Conservation (phyloP, 2,329 filamentous ascomycete genomes). For the Lasiodiplodia sp. region DNA sequence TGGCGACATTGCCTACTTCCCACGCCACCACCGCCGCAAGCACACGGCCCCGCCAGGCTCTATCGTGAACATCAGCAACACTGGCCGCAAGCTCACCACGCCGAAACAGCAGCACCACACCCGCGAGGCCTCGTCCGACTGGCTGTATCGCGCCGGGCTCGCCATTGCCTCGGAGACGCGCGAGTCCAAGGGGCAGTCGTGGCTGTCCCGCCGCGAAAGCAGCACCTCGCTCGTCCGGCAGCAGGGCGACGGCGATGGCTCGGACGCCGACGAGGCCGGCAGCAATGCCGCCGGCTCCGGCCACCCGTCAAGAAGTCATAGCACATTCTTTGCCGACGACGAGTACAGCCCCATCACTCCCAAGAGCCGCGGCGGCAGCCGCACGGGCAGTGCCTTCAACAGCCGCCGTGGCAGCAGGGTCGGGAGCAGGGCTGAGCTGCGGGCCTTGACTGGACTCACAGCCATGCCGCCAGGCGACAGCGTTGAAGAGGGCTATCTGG, state of each 20-base stretch:
- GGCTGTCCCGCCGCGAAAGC: conserved; percentile 64
- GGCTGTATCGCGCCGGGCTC: conserved; percentile 66
- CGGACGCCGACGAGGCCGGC: conserved; percentile 22
- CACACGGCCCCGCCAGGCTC: conserved; percentile 34
- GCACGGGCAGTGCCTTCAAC: conserved; percentile 33
- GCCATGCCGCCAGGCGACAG: conserved; percentile 1
- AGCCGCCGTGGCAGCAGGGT: conserved; percentile 23
- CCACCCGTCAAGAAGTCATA: conserved; percentile 26
- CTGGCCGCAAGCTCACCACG: conserved; percentile 18
- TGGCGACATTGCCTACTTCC: conserved; percentile 34
- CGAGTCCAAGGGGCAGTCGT: conserved; percentile 69
- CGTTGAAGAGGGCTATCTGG: conserved; percentile 40
- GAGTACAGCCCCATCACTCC: conserved; percentile 39
- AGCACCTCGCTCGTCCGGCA: conserved; percentile 60
- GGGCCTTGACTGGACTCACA: conserved; percentile 18
- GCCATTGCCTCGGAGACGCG: conserved; percentile 64
- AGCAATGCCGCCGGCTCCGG: conserved; percentile 7
- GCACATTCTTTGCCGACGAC: conserved; percentile 38
- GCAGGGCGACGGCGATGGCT: conserved; percentile 43
- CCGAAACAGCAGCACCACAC: conserved; percentile 39
- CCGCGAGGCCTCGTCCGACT: conserved; percentile 49
- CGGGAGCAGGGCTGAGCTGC: conserved; percentile 24
- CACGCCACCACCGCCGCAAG: conserved; percentile 41
- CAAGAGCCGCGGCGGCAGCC: conserved; percentile 32
- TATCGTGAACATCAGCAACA: conserved; percentile 36